phyloP scores from a whole-genome alignment of 352 stramenopile genomes.

The Phytopythium cucurbitacearum region DNA sequence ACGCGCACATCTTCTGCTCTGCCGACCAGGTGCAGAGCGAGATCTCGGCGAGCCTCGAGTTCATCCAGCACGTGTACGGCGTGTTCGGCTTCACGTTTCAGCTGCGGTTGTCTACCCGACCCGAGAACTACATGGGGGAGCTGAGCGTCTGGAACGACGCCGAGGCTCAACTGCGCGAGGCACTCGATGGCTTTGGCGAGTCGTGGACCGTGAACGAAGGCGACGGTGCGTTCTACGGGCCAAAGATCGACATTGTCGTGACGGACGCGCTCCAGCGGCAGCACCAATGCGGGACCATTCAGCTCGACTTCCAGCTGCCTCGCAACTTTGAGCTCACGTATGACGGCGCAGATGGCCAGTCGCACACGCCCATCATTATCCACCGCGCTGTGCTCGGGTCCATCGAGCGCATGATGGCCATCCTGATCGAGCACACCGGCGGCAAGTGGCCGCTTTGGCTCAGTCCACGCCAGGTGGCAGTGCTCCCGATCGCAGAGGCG shows the following conservation, averaged over 20 bases:
- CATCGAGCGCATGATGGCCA: slow-evolving; percentile 98
- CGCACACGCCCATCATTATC: slow-evolving; percentile 96
- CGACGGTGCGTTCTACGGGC: slow-evolving; percentile 96
- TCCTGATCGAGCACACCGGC: slow-evolving; percentile 95
- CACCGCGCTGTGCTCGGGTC: slow-evolving; percentile 96
- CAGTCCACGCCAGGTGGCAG: slow-evolving; percentile 70
- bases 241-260: slow-evolving; percentile 98
- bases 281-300: slow-evolving; percentile 97
- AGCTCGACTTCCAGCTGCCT: slow-evolving; percentile 98
- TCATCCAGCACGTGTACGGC: slow-evolving; percentile 93
- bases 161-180: slow-evolving; percentile 63
- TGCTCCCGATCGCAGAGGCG: slow-evolving; percentile 64
- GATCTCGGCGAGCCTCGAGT: slow-evolving; percentile 91
- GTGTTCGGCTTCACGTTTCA: slow-evolving; percentile 96
- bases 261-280: slow-evolving; percentile 94
- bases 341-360: slow-evolving; percentile 77
- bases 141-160: slow-evolving; percentile 93
- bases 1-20: slow-evolving; percentile 98
- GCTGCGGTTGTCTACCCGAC: slow-evolving; percentile 90
- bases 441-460: slow-evolving; percentile 98
- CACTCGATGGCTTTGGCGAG: slow-evolving; percentile 63
- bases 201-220: slow-evolving; percentile 90
- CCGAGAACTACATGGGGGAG: slow-evolving; percentile 93
- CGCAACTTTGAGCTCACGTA: slow-evolving; percentile 95
- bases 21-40: slow-evolving; percentile 94